A percentile compares a stretch with the other conserved stretches of the same genome.
phyloP scores from a whole-genome alignment of 495 filamentous ascomycete genomes.

The Penicillium parvum region DNA sequence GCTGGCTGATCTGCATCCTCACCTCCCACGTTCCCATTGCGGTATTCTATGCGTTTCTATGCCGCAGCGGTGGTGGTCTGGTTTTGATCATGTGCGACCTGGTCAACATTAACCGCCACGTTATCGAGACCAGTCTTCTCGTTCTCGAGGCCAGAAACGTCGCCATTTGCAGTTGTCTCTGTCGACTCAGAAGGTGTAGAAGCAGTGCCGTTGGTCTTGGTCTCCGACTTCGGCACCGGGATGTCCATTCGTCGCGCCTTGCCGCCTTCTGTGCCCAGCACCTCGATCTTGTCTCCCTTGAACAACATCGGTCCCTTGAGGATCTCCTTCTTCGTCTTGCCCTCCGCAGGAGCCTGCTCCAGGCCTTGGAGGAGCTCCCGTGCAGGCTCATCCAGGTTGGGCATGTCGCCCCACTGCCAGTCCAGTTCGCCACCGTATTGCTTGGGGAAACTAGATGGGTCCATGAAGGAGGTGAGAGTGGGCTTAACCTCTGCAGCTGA shows the following conservation, averaged over 20 bases:
- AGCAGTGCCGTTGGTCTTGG: background rate
- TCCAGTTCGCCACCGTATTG: slow-evolving; percentile 80
- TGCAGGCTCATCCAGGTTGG: slow-evolving; percentile 60
- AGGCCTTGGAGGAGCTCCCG: slow-evolving; percentile 41
- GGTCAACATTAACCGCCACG: slow-evolving; percentile 17
- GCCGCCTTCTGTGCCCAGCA: slow-evolving; percentile 40
- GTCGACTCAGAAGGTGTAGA: background rate
- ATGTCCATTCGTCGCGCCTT: slow-evolving; percentile 32
- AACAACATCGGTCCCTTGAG: slow-evolving; percentile 42
- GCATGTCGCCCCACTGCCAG: slow-evolving; percentile 70
- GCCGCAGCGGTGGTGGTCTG: slow-evolving; percentile 17
- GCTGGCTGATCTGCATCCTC: background rate
- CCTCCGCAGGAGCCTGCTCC: slow-evolving; percentile 28
- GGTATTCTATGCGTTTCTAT: slow-evolving; percentile 12
- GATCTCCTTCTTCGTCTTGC: slow-evolving; percentile 26
- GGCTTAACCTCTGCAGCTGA: slow-evolving; percentile 61
- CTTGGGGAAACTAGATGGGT: slow-evolving; percentile 73
- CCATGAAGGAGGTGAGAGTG: slow-evolving; percentile 74
- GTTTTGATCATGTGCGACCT: slow-evolving; percentile 9
- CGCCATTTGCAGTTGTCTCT: slow-evolving; percentile 3
- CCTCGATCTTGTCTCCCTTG: slow-evolving; percentile 34
- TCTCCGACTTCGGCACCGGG: slow-evolving; percentile 21
- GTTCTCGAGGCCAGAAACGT: slow-evolving; percentile 1
- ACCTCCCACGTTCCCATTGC: background rate
- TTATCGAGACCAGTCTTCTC: slow-evolving; percentile 16